Evolutionary conservation across 352 stramenopile species (phyloP), one percentile per base, ranked within the genome.

Genomic region (Poterioochromonas sp.): DNA sequence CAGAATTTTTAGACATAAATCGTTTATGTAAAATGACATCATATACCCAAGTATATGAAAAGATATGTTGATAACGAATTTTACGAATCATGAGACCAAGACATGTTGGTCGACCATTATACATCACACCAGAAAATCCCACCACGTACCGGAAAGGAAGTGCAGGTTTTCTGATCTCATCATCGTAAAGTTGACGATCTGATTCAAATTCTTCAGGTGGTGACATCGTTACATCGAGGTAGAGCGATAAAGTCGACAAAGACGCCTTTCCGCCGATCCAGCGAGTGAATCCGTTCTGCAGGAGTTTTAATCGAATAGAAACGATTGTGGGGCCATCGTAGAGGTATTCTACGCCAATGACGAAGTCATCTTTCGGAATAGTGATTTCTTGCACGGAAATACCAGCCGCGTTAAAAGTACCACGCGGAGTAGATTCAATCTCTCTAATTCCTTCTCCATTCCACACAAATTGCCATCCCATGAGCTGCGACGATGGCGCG

Each of bases 311-410:
- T 20, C 69, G 11, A 1, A 76, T 43, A 2, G 11, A 12, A 5
- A 76, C 39, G 40, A 76, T 76, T 26, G 49, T n/a, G 2, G 69
- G 29, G 3, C 69, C 69, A 29, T 76, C 69, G 32, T 76, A 76
- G 5, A 76, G 69, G 32, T 76, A 76, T 43, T 76, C 69, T 18
- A 76, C n/a, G 11, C 43, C 69, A 18, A 76, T 40, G 12, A 76
- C 49, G 39, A 76, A 76, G 32, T 76, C 69, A 20, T 76, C 69
- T 29, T 63, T 76, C 22, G 65, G 65, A 22, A 76, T 60, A 3
- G 37, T n/a, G 1, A 64, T 63, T 29, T 76, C 69, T n/a, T 63
- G 43, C 8, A 76, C 32, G 2, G 69, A 62, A 20, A 76, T 37
- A 35, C 12, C 12, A n/a, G 69, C 69, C 1, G 11, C 32, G 32